These are phyloP conservation scores for Mucor velutinosus DNA, from an alignment of 371 early-diverging fungal genomes.

Conservation along the genomic window DNA sequence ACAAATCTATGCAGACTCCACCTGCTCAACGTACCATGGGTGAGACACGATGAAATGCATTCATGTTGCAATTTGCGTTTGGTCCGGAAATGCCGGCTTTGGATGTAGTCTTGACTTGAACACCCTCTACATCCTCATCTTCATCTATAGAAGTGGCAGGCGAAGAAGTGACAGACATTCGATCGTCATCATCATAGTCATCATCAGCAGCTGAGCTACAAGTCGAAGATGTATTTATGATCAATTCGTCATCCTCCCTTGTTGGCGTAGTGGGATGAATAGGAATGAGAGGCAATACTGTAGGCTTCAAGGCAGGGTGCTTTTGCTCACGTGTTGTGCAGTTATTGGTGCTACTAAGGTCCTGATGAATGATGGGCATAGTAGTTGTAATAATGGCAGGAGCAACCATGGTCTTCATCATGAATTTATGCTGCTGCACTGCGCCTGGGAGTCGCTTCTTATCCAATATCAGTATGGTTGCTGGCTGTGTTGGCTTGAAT, in stretches of 20 bases:
- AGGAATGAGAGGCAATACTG: constrained; percentile 1
- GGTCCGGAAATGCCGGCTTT: neutral
- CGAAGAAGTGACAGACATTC: constrained; percentile 8
- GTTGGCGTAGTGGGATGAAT: neutral
- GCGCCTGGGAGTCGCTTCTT: neutral
- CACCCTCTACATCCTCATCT: neutral
- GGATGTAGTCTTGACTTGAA: neutral
- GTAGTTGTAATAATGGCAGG: constrained; percentile 2
- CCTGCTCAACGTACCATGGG: constrained; percentile 5
- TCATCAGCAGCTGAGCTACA: constrained; percentile 13
- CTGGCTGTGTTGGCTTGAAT: neutral
- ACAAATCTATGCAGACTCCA: neutral
- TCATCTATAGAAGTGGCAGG: constrained; percentile 21
- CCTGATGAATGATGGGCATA: neutral
- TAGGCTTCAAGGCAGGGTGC: constrained; percentile 1
- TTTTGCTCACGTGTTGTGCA: neutral
- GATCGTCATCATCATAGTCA: constrained; percentile 10
- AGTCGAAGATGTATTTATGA: constrained; percentile 9
- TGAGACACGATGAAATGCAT: constrained; percentile 8
- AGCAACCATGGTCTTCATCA: neutral
- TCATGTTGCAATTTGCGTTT: neutral
- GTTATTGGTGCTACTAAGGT: neutral
- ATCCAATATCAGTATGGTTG: neutral
- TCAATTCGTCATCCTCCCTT: neutral
- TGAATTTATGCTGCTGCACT: neutral